phyloP scores from a whole-genome alignment of 345 rosid species.

The Carallia pectinifolia region DNA sequence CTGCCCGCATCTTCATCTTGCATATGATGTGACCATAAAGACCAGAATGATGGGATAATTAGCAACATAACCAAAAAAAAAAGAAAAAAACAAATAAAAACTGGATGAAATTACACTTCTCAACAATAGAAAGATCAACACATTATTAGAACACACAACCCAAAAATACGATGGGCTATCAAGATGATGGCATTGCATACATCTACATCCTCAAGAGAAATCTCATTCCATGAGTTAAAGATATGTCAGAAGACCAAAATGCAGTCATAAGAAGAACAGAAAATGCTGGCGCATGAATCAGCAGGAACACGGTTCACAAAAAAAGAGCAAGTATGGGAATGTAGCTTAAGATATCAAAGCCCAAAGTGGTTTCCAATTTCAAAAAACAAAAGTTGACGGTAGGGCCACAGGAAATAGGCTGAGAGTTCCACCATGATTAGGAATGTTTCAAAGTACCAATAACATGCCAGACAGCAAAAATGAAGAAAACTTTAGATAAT shows the following conservation, averaged over 20 bases:
- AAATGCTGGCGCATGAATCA: neutral
- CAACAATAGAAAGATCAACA: neutral
- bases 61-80: neutral
- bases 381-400: too few relatives aligned
- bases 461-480: too few relatives aligned
- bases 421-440: too few relatives aligned
- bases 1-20: slow-evolving; percentile 93
- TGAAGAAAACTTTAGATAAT: too few relatives aligned
- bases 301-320: neutral
- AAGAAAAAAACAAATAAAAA: neutral
- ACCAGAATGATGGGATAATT: neutral
- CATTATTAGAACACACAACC: too few relatives aligned
- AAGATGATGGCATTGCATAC: neutral
- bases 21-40: slow-evolving; percentile 49
- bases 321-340: too few relatives aligned
- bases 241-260: neutral
- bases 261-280: too few relatives aligned
- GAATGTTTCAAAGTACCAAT: too few relatives aligned
- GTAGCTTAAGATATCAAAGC: too few relatives aligned
- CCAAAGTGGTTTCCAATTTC: too few relatives aligned
- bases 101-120: neutral
- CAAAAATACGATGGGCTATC: too few relatives aligned
- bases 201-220: neutral
- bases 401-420: too few relatives aligned
- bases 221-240: neutral